Conservation (phyloP, 371 early-diverging fungal genomes). For the Rhizomucor miehei region DNA sequence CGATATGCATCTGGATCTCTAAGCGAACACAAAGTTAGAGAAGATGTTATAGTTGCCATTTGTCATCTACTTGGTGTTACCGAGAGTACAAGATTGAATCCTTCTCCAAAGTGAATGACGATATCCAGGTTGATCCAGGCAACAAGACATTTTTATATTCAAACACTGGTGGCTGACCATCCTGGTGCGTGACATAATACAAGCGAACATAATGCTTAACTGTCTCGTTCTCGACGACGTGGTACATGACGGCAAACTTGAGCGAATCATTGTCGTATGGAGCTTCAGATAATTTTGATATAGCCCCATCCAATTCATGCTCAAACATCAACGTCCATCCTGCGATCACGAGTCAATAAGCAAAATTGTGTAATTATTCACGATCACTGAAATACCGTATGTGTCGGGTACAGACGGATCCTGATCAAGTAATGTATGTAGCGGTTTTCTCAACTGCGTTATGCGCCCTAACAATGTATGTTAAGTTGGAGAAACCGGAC, state of each 20-base stretch:
- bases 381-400: not conserved
- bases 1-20: conserved; percentile 43
- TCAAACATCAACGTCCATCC: conserved; percentile 27
- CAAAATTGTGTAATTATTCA: not conserved
- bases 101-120: conserved; percentile 29
- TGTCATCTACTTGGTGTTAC: conserved; percentile 12
- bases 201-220: conserved; percentile 32
- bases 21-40: not conserved
- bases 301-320: conserved; percentile 29
- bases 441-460: conserved; percentile 8
- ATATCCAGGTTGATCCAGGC: conserved; percentile 40
- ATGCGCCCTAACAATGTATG: conserved; percentile 2
- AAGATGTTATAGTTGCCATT: not conserved
- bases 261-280: conserved; percentile 7
- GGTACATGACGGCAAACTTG: conserved; percentile 35
- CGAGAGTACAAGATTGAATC: conserved; percentile 33
- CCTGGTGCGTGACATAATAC: conserved; percentile 22
- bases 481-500: conserved; percentile 6
- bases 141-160: conserved; percentile 37
- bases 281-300: conserved; percentile 23
- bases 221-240: conserved; percentile 29
- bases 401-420: not conserved
- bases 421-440: conserved; percentile 11
- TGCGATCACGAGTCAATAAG: not conserved
- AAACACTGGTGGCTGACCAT: conserved; percentile 7